phyloP scores from a whole-genome alignment of 495 filamentous ascomycete genomes.

The Polyplosphaeria fusca region DNA sequence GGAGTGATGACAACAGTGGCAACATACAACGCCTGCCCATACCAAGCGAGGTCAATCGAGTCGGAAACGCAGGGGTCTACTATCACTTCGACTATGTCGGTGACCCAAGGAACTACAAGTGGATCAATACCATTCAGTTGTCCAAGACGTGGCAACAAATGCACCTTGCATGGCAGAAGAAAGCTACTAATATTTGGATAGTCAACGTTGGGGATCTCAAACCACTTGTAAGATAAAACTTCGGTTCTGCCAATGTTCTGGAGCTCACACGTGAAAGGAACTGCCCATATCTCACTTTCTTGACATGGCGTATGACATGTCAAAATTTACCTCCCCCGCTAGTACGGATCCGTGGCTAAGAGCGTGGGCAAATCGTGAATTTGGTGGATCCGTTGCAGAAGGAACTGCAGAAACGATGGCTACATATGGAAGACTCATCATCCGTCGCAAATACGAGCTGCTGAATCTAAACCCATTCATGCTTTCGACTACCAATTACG shows the following conservation, averaged over 20 bases:
- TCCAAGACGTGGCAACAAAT: conserved; percentile 65
- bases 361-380: conserved; percentile 60
- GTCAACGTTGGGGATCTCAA: conserved; percentile 76
- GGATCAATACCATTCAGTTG: conserved; percentile 66
- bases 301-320: conserved; percentile 63
- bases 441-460: conserved; percentile 25
- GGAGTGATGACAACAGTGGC: conserved; percentile 74
- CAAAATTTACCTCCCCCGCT: conserved; percentile 49
- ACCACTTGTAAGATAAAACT: conserved; percentile 44
- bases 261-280: conserved; percentile 43
- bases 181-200: conserved; percentile 65
- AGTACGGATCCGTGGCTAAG: conserved; percentile 55
- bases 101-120: conserved; percentile 63
- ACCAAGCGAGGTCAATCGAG: conserved; percentile 53
- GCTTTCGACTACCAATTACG: conserved; percentile 66
- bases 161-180: conserved; percentile 58
- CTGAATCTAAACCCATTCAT: conserved; percentile 50
- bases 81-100: conserved; percentile 76
- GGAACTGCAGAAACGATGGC: conserved; percentile 24
- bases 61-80: conserved; percentile 71
- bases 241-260: too few species aligned
- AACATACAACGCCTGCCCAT: conserved; percentile 65
- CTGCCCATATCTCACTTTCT: conserved; percentile 66
- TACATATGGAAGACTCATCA: conserved; percentile 22
- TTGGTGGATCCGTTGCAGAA: conserved; percentile 56